Evolutionary conservation across 2,329 filamentous ascomycete genomes (phyloP).

Genomic region (Chrysosporium keratinophilum): DNA sequence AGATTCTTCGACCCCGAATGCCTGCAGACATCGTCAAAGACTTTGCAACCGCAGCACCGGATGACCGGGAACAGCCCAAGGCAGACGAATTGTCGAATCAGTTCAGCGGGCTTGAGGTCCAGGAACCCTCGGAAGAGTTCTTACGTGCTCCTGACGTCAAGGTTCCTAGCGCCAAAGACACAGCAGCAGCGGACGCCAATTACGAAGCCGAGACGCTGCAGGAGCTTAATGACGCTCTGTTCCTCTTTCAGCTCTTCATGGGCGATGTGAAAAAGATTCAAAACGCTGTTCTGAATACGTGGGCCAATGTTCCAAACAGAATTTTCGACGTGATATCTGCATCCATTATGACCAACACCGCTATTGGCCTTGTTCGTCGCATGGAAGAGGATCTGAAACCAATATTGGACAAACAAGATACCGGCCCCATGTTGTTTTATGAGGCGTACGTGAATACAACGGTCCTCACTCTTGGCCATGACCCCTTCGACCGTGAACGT

Average conservation of each 20-base stretch:
- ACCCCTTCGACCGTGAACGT: constrained; percentile 10
- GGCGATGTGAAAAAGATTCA: constrained; percentile 19
- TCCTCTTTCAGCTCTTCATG: constrained; percentile 19
- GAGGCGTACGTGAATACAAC: constrained; percentile 10
- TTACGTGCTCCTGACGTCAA: constrained; percentile 24
- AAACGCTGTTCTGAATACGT: constrained; percentile 17
- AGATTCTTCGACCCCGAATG: constrained; percentile 9
- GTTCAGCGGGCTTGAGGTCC: constrained; percentile 29
- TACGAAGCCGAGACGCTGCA: constrained; percentile 31
- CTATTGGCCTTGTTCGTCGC: constrained; percentile 21
- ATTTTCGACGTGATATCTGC: constrained; percentile 19
- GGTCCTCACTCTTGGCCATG: constrained; percentile 10
- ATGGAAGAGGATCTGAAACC: constrained; percentile 19
- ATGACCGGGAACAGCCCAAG: neutral
- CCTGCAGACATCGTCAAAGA: neutral
- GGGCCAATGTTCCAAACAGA: constrained; percentile 18
- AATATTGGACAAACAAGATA: constrained; percentile 14
- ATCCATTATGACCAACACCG: constrained; percentile 23
- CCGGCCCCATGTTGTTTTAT: constrained; percentile 13
- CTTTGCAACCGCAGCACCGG: neutral
- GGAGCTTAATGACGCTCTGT: constrained; percentile 16
- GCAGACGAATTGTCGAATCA: constrained; percentile 20
- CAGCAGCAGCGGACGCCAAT: constrained; percentile 10
- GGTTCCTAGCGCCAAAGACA: constrained; percentile 11
- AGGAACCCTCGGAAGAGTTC: constrained; percentile 34